Evolutionary conservation across 1,284 basidiomycete genomes (phyloP).

Genomic region (Ganoderma lingzhi): DNA sequence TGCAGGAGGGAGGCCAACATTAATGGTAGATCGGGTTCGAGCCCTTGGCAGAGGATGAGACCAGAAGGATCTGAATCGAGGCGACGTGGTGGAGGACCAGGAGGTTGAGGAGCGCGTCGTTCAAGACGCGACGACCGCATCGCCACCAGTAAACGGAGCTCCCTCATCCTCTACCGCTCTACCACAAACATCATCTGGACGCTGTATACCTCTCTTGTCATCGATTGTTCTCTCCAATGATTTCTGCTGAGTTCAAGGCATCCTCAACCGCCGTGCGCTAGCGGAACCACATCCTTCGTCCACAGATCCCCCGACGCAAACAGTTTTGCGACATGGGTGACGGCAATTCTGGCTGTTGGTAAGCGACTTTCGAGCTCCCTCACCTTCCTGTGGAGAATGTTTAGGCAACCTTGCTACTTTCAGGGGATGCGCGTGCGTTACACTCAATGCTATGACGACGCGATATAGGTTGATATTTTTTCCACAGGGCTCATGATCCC

Average conservation of each 20-base stretch:
- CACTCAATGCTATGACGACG: not conserved
- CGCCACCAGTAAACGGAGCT: not conserved
- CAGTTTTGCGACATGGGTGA: too few relatives aligned
- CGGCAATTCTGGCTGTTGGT: too few relatives aligned
- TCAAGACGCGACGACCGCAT: not conserved
- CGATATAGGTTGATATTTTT: not conserved
- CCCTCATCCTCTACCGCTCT: too few relatives aligned
- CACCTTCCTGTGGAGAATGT: not conserved
- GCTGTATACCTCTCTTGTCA: too few relatives aligned
- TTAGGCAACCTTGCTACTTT: not conserved
- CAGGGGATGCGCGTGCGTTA: too few relatives aligned
- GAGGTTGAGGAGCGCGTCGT: not conserved
- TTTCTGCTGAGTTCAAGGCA: too few relatives aligned
- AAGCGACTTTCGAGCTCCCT: not conserved
- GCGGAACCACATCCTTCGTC: too few relatives aligned
- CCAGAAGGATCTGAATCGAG: constrained; percentile 59
- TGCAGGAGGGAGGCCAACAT: constrained; percentile 79
- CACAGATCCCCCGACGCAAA: too few relatives aligned
- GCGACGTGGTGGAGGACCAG: not conserved
- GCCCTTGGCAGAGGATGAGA: constrained; percentile 79
- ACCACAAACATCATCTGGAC: too few relatives aligned
- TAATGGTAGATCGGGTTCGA: constrained; percentile 74
- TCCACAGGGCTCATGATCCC: not conserved
- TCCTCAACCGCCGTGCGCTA: too few relatives aligned
- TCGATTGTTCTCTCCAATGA: too few relatives aligned